A percentile compares a stretch with the other conserved stretches of the same genome.
Evolutionary conservation across 441 rosid genomes (phyloP).

Genomic region (Corymbia calophylla): DNA sequence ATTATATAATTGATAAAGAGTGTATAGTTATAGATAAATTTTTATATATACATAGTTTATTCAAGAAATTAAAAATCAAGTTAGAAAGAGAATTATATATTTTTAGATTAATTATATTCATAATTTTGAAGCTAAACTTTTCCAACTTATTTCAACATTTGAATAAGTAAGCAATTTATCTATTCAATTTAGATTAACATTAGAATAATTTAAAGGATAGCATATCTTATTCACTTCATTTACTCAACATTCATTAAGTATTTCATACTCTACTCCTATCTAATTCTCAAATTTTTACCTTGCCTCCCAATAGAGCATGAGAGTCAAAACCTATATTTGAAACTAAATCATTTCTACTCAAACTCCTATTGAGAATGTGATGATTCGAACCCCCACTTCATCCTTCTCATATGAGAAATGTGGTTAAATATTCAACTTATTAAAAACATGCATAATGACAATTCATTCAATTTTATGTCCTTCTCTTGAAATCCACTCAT

Average conservation of each 20-base stretch:
- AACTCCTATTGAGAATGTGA: too few species aligned
- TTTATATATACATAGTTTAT: background rate
- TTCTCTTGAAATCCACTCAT: background rate
- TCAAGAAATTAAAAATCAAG: background rate
- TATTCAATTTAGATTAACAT: background rate
- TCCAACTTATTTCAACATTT: background rate
- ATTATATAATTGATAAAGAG: background rate
- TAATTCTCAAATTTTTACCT: too few species aligned
- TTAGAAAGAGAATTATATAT: fast-evolving
- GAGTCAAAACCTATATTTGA: too few species aligned
- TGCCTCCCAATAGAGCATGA: too few species aligned
- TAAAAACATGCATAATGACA: background rate
- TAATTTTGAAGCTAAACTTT: background rate
- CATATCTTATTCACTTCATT: background rate
- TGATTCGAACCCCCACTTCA: too few species aligned
- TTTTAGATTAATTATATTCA: background rate
- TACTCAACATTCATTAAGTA: background rate
- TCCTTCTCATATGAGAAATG: too few species aligned
- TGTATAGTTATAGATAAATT: background rate
- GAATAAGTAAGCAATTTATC: background rate
- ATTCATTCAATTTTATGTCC: background rate
- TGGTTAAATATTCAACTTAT: background rate
- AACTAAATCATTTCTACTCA: too few species aligned
- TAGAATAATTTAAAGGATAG: background rate
- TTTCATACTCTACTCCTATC: background rate